Evolutionary conservation across 2,329 filamentous ascomycete species (phyloP).

Genomic region (Stylonectria norvegica): DNA sequence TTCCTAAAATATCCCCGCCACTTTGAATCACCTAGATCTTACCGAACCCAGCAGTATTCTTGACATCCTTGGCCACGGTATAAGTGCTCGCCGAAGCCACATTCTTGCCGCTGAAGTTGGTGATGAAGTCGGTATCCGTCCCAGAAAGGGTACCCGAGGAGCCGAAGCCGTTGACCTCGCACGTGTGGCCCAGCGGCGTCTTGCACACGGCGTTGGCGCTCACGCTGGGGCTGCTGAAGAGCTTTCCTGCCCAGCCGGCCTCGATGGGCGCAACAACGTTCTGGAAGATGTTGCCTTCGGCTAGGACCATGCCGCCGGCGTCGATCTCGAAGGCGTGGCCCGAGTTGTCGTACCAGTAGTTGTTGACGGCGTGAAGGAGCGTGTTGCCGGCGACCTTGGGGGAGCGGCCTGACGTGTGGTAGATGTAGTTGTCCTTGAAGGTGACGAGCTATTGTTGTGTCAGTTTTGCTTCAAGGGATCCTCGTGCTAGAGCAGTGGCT

Average conservation of each 20-base stretch:
- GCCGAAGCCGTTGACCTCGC: slow-evolving; percentile 49
- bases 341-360: slow-evolving; percentile 54
- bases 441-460: slow-evolving; percentile 39
- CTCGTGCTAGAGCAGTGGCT: slow-evolving; percentile 4
- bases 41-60: slow-evolving; percentile 45
- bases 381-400: slow-evolving; percentile 58
- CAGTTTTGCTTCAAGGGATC: not conserved
- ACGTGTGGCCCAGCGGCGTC: slow-evolving; percentile 45
- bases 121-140: slow-evolving; percentile 46
- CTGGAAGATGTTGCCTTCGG: slow-evolving; percentile 58
- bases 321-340: slow-evolving; percentile 58
- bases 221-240: slow-evolving; percentile 32
- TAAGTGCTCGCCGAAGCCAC: slow-evolving; percentile 43
- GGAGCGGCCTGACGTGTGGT: slow-evolving; percentile 54
- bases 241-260: slow-evolving; percentile 28
- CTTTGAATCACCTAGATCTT: slow-evolving; percentile 30
- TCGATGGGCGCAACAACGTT: slow-evolving; percentile 45
- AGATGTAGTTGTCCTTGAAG: slow-evolving; percentile 59
- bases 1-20: too few species aligned
- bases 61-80: slow-evolving; percentile 35
- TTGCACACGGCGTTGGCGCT: slow-evolving; percentile 40
- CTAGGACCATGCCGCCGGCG: slow-evolving; percentile 43
- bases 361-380: slow-evolving; percentile 58
- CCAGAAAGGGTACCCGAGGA: slow-evolving; percentile 37
- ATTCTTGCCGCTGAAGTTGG: slow-evolving; percentile 51